Evolutionary conservation across 371 early-diverging fungal genomes (phyloP), one percentile per base, ranked within the genome.

Genomic region (Apophysomyces trapeziformis): DNA sequence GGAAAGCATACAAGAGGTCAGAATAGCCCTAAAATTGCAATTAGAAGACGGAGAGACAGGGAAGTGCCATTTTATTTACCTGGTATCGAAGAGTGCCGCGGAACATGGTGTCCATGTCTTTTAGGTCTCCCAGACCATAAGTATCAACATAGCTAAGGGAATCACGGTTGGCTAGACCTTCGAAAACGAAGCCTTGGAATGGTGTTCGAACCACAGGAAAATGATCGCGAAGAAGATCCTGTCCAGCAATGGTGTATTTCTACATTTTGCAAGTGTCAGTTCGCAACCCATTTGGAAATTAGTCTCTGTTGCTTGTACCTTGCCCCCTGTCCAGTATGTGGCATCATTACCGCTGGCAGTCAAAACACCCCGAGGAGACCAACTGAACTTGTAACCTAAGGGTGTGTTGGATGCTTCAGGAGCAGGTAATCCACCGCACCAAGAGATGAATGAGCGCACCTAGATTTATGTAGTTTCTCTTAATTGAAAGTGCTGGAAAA

Each of bases 371-470:
- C 94, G 85, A 37, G 93, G 90, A 1, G 90, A 90, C 96, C 96
- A 96, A 47, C 89, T 88, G 77, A 96, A 96, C 71, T 96, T 96
- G 86, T 96, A 96, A 8, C 93, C 92, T 54, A 96, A 74, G 13
- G 96, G 96, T 37, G 90, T 92, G 74, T 92, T 87, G 39, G 92
- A 92, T 12, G 86, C 89, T 71, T 95, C 95, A 21, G 96, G 96
- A 5, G 95, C 93, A 7, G 96, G 96, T 12, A 96, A 77, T 13
- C 96, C 96, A 57, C 96, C 96, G 69, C 96, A 96, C 91, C 92
- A 96, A 37, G 93, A 93, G 35, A 89, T 83, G 70, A 96, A 96
- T 13, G 89, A 88, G 5, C 86, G 82, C 47, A 95, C 80, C 89
- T 88, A 72, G 58, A 56, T 38, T 50, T 2, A 26, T 5, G 8